Evolutionary conservation across 108 stramenopile species (phyloP).

Genomic region (Epipyxis sp.): DNA sequence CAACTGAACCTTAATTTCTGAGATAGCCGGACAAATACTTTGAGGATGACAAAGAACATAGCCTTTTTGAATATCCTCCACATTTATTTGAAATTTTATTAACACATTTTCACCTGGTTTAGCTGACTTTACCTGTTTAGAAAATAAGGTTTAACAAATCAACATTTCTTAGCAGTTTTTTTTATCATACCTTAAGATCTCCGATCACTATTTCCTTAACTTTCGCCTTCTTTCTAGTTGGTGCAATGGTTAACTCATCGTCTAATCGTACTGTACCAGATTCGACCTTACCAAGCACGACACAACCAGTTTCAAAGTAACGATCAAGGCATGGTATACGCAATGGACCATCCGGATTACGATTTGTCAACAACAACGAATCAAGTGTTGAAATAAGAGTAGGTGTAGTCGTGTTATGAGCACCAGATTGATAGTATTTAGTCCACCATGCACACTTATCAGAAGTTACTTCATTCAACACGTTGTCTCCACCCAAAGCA

Average conservation of each 20-base stretch:
- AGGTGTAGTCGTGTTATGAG: constrained; percentile 77
- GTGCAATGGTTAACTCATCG: constrained; percentile 85
- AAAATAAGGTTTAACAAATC: too few species aligned
- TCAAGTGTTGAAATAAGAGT: constrained; percentile 75
- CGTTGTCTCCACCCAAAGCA: constrained; percentile 88
- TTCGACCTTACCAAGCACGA: constrained; percentile 98
- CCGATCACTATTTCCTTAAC: constrained; percentile 91
- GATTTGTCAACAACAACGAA: constrained; percentile 59
- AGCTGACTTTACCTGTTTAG: too few species aligned
- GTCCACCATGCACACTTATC: constrained; percentile 89
- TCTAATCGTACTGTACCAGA: constrained; percentile 81
- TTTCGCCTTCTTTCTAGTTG: constrained; percentile 75
- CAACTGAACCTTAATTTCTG: constrained; percentile 57
- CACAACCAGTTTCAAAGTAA: constrained; percentile 92
- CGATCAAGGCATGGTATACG: constrained; percentile 93
- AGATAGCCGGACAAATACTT: constrained; percentile 59
- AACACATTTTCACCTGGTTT: constrained; percentile 58
- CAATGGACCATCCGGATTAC: constrained; percentile 57
- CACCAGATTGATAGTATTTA: constrained; percentile 59
- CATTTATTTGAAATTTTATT: constrained; percentile 69
- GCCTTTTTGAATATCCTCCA: constrained; percentile 91
- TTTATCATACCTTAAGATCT: constrained; percentile 68
- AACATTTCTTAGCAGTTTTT: too few species aligned
- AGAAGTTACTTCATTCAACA: constrained; percentile 78
- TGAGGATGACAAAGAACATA: constrained; percentile 80